A percentile compares a stretch with the other conserved stretches of the same genome.
phyloP scores from a whole-genome alignment of 345 rosid species.

The Citrus maxima region DNA sequence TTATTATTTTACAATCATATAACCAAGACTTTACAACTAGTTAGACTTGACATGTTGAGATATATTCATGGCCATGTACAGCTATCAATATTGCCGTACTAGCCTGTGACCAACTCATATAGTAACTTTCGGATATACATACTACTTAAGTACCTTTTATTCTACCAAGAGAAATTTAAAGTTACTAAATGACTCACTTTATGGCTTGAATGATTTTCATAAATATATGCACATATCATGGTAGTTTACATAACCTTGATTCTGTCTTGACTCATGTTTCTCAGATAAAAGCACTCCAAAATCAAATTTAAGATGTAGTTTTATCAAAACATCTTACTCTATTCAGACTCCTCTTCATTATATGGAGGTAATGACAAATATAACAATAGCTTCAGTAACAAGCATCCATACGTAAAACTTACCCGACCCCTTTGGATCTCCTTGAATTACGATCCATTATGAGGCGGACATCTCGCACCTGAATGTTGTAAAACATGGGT shows the following conservation, averaged over 20 bases:
- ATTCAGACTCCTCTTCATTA: not conserved
- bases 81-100: not conserved
- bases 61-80: not conserved
- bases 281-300: not conserved
- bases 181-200: not conserved
- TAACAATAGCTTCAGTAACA: constrained; percentile 42
- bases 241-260: not conserved
- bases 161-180: not conserved
- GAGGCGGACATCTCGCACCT: constrained; percentile 96
- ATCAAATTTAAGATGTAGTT: not conserved
- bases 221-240: not conserved
- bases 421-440: constrained; percentile 98
- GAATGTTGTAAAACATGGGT: constrained; percentile 14
- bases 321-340: not conserved
- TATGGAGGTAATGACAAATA: constrained; percentile 23
- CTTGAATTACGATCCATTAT: constrained; percentile 97
- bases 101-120: not conserved
- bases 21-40: not conserved
- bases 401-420: constrained; percentile 22
- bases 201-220: not conserved
- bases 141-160: not conserved
- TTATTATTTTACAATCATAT: not conserved
- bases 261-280: not conserved
- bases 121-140: not conserved
- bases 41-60: not conserved